Base-by-base conservation (phyloP, 208 protist genomes). In the Tetramitus jugosus region DNA sequence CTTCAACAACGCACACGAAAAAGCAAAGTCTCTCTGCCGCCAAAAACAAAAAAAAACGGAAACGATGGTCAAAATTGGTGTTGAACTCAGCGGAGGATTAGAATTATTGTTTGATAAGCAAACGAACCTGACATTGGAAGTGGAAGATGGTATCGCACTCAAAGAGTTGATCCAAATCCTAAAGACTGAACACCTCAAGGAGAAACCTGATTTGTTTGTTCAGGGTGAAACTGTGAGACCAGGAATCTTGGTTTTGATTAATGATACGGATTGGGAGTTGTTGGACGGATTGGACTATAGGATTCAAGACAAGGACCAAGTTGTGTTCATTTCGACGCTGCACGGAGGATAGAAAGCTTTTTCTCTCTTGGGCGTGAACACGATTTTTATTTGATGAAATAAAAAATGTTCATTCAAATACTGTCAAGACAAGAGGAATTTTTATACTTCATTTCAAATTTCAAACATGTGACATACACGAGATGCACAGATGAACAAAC, bases 261-360 rank as follows among this genome's bases (percentile, higher is more conserved):
- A 97, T 82, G 87, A 89, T 79, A 91, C 88, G 40, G 94, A 97
- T 84, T 92, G 86, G 60, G 92, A 97, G 83, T 86, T 96, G 35
- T 60, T 93, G 4, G 93, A 91, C 45, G 92, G 89, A 35, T 80
- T 94, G 4, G 80, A 84, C 26, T 93, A 94, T 76, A 80, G 83
- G 13, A 77, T 97, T 13, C 83, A 90, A 68, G 89, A 94, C 29
- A 85, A 85, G 17, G 91, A 97, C 60, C 85, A 81, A 1, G 81
- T 97, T 37, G 90, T 92, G 42, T 94, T 97, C 69, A 94, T 97
- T 39, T 96, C 92, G 2, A 97, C 93, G 26, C 82, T 97, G 6
- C 94, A 97, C 72, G 94, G 94, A 42, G 94, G 94, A 10, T 97
- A 87, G 84, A 46, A 62, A n/a, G n/a, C n/a, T n/a, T n/a, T n/a